Conservation (phyloP, 306 rosid genomes). For the Quercus ilex region DNA sequence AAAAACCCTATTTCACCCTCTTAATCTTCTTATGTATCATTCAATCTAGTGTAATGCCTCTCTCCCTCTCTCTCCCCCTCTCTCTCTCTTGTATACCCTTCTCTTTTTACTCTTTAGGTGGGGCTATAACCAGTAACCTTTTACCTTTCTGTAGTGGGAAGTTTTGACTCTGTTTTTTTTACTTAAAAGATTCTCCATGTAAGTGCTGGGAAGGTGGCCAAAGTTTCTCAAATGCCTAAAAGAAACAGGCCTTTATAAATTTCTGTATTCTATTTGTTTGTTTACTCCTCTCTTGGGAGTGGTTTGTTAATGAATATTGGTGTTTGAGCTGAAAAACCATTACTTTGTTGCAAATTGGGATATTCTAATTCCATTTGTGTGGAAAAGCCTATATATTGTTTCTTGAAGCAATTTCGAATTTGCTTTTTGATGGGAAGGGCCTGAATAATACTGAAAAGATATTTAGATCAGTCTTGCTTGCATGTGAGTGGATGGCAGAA, state of each 20-base stretch:
- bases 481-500: constrained; percentile 58
- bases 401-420: background rate
- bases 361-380: constrained; percentile 4
- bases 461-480: constrained; percentile 21
- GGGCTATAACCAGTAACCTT: constrained; percentile 25
- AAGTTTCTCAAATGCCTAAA: constrained; percentile 65
- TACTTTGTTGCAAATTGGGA: background rate
- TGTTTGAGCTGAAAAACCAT: background rate
- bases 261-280: constrained; percentile 59
- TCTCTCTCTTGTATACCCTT: constrained; percentile 32
- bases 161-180: constrained; percentile 63
- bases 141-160: constrained; percentile 61
- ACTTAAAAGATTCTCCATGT: constrained; percentile 57
- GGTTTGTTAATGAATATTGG: constrained; percentile 42
- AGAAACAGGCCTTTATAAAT: constrained; percentile 56
- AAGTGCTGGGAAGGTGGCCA: constrained; percentile 58
- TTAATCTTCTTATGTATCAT: constrained; percentile 41
- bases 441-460: constrained; percentile 12
- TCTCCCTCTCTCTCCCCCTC: constrained; percentile 7
- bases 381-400: background rate
- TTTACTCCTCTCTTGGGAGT: constrained; percentile 61
- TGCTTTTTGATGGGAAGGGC: background rate
- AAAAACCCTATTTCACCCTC: background rate
- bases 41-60: constrained; percentile 38
- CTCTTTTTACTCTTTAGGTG: constrained; percentile 20